Evolutionary conservation across 2,329 filamentous ascomycete genomes (phyloP), one percentile per base, ranked within the genome.

Genomic region (Capronia epimyces): DNA sequence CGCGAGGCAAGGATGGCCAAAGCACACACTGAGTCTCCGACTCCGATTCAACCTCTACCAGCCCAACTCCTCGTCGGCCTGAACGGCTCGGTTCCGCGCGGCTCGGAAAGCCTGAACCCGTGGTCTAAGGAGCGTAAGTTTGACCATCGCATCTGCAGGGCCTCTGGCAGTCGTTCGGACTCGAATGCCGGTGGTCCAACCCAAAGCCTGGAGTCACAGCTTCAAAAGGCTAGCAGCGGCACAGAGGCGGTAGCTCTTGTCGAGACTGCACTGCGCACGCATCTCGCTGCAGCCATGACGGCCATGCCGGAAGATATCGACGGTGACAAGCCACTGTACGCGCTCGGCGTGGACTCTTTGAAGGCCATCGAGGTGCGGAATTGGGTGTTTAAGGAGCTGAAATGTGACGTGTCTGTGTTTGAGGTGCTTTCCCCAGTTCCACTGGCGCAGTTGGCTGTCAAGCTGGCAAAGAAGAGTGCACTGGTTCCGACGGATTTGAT

Each of bases 321-420:
- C 24, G 50, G 49, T 2, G 53, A 49, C 16, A 57, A 49, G 34
- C 50, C 60, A 1, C 36, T 66, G 16, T 34, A 49, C 25, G 22
- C 44, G 3, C 65, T 45, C 52, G 44, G 60, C 55, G 55, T 65
- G 34, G 65, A 67, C 42, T 66, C 64, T 1, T 55, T 67, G 10
- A 58, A 63, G 31, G 62, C 61, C 1, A 60, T 66, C 18, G 64
- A 67, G 45, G 44, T 67, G 9, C 56, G 60, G 13, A 60, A 58
- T 21, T 66, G 64, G 63, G 57, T 62, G 43, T 49, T 55, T 1
- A 52, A 59, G 7, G 58, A 64, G 45, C 32, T 62, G 29, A 61
- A 67, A 55, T 61, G 61, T 15, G 64, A 64, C 49, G 56, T 66
- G 34, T 59, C 64, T 49, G 56, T 66, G 2, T 51, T 66, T 18